Base-by-base conservation (phyloP, 2,329 filamentous ascomycete species). In the Cytospora chrysosperma region DNA sequence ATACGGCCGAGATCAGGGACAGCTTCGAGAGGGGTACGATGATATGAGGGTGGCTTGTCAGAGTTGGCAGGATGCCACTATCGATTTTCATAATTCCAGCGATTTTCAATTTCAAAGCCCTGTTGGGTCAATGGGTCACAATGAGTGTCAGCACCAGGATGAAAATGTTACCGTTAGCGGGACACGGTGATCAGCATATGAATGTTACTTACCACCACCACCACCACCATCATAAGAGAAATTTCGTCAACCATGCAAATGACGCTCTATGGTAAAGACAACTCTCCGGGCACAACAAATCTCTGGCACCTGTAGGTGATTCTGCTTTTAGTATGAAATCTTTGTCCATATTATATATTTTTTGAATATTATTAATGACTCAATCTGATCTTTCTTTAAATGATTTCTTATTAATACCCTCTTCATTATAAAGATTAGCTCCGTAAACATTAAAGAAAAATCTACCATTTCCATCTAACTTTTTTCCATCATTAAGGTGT, bases 1-100 rank as follows among this genome's bases (percentile, higher is more conserved):
- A 99, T 77, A 99, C 95, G 53, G 88, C 91, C 34, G 95, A 99
- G 76, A 98, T 99, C 71, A 84, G 95, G 73, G 95, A 99, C 74
- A 97, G 91, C 76, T 99, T 99, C 75, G 95, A 99, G 84, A 86
- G 95, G 68, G 95, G 95, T 21, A 98, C 95, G 4, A 96, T 96
- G 85, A 95, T 98, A 75, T 98, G 74, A 82, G 34, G 43, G 51
- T 8, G 21, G 21, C 2, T 24, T 10, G 27, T 24, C 4, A 37
- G 40, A 12, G 13, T 32, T 27, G 9, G 37, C 32, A 28, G 21
- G 52, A 30, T 49, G 53, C 37, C 59, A 21, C 32, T 17, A n/a
- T 54, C 30, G 21, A 59, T 47, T 26, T 56, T 30, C 52, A n/a
- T n/a, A 26, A 26, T 30, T 28, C 12, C n/a, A 43, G 24, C 24